Evolutionary conservation across 2,329 filamentous ascomycete genomes (phyloP).

Genomic region (Aspergillus clavatus): DNA sequence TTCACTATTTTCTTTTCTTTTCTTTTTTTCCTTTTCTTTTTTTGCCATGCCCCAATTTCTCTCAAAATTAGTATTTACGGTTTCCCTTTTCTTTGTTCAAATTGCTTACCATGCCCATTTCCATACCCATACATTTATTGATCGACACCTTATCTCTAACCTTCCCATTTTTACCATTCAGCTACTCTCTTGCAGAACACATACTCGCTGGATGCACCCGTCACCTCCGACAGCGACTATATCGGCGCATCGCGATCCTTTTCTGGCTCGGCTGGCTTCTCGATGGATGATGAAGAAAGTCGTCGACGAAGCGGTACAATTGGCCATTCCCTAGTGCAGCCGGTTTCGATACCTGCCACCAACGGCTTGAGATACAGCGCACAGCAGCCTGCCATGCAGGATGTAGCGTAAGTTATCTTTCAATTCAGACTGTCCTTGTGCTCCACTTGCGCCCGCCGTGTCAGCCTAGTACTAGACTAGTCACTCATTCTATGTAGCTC

Average conservation of each 20-base stretch:
- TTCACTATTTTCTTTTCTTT: slow-evolving; percentile 4
- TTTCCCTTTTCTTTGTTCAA: slow-evolving; percentile 4
- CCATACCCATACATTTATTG: too few relatives aligned
- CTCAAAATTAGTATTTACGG: not conserved
- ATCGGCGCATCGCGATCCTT: slow-evolving; percentile 32
- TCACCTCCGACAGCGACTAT: slow-evolving; percentile 39
- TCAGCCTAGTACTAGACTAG: slow-evolving; percentile 22
- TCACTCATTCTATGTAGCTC: slow-evolving; percentile 27
- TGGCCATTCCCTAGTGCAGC: slow-evolving; percentile 42
- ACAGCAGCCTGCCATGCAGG: slow-evolving; percentile 48
- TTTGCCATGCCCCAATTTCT: slow-evolving; percentile 1
- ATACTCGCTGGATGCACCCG: slow-evolving; percentile 37
- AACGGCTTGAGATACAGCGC: slow-evolving; percentile 50
- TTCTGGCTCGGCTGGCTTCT: slow-evolving; percentile 31
- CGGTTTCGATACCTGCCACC: slow-evolving; percentile 43
- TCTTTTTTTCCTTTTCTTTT: slow-evolving; percentile 8
- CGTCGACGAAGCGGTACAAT: slow-evolving; percentile 49
- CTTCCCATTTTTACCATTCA: slow-evolving; percentile 15
- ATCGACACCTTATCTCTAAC: slow-evolving; percentile 21
- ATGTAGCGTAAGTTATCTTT: slow-evolving; percentile 53
- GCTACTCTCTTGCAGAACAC: slow-evolving; percentile 34
- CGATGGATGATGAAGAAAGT: slow-evolving; percentile 43
- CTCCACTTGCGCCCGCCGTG: slow-evolving; percentile 27
- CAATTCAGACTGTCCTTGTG: slow-evolving; percentile 30
- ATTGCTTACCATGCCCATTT: slow-evolving; percentile 8